Evolutionary conservation across 164 flowering plant species (phyloP).

Genomic region (Hamamelis virginiana): DNA sequence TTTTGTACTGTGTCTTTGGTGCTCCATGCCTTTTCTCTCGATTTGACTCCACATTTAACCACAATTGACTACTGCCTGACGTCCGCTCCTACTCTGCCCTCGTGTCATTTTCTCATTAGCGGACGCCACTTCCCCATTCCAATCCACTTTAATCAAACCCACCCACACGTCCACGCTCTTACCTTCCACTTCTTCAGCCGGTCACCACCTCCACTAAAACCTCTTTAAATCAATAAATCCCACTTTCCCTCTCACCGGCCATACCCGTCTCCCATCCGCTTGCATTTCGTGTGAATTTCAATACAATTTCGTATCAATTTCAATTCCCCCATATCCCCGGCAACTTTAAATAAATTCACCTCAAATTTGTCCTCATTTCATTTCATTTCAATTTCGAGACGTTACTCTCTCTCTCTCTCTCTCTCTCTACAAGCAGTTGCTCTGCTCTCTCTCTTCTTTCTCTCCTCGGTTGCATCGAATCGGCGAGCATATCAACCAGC

Average conservation of each 20-base stretch:
- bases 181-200: slow-evolving; percentile 1
- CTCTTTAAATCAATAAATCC: slow-evolving; percentile 1
- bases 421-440: not conserved
- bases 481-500: not conserved
- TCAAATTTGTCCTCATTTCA: slow-evolving; percentile 12
- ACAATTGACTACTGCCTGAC: slow-evolving; percentile 9
- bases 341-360: not conserved
- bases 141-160: slow-evolving; percentile 6
- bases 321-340: not conserved
- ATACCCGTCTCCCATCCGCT: slow-evolving; percentile 11
- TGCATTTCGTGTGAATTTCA: slow-evolving; percentile 28
- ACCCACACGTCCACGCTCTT: not conserved
- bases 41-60: slow-evolving; percentile 13
- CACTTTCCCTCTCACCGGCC: slow-evolving; percentile 14
- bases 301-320: slow-evolving; percentile 9
- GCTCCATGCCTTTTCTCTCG: slow-evolving; percentile 5
- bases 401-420: slow-evolving; percentile 12
- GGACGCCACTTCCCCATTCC: slow-evolving; percentile 13
- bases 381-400: slow-evolving; percentile 21
- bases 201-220: slow-evolving; percentile 7
- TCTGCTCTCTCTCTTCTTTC: slow-evolving; percentile 1
- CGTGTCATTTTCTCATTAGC: not conserved
- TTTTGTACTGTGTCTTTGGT: not conserved
- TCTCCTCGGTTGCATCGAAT: slow-evolving; percentile 8
- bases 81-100: not conserved